Conservation (phyloP, 1,284 basidiomycete species). For the Neonothopanus nambi region DNA sequence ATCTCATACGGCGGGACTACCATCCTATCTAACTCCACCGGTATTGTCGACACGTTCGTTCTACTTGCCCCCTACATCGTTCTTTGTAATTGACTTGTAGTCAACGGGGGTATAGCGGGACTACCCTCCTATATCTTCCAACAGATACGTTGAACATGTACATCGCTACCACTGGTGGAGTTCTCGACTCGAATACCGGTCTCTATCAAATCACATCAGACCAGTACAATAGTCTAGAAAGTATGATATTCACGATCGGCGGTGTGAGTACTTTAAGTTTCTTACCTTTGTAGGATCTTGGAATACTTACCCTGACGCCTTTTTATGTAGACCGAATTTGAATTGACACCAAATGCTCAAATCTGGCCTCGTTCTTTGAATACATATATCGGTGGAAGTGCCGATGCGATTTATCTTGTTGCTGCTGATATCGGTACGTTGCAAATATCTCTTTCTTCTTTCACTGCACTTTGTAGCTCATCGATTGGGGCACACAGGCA, state of each 20-base stretch:
- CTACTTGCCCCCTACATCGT: no score
- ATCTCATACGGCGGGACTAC: constrained; percentile 43
- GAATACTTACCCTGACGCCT: constrained; percentile 34
- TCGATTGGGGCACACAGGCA: neutral
- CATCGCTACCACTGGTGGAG: constrained; percentile 47
- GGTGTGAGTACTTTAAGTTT: constrained; percentile 28
- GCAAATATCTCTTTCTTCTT: constrained; percentile 25
- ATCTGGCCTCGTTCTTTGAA: constrained; percentile 60
- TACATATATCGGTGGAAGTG: constrained; percentile 47
- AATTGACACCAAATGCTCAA: constrained; percentile 58
- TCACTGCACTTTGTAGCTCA: no score
- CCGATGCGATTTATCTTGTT: constrained; percentile 51
- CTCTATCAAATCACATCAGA: constrained; percentile 39
- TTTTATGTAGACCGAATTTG: constrained; percentile 37
- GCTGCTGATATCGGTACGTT: constrained; percentile 36
- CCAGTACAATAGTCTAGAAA: constrained; percentile 41
- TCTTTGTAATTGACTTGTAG: constrained; percentile 37
- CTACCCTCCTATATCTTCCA: constrained; percentile 41
- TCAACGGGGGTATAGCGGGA: constrained; percentile 18
- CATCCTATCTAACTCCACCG: constrained; percentile 39
- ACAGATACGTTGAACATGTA: constrained; percentile 56
- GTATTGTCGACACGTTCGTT: constrained; percentile 40
- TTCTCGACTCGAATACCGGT: constrained; percentile 35
- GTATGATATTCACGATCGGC: constrained; percentile 44
- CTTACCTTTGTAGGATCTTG: neutral